Base-by-base conservation (phyloP, 2,329 filamentous ascomycete species). In the Monosporascus cannonballus region DNA sequence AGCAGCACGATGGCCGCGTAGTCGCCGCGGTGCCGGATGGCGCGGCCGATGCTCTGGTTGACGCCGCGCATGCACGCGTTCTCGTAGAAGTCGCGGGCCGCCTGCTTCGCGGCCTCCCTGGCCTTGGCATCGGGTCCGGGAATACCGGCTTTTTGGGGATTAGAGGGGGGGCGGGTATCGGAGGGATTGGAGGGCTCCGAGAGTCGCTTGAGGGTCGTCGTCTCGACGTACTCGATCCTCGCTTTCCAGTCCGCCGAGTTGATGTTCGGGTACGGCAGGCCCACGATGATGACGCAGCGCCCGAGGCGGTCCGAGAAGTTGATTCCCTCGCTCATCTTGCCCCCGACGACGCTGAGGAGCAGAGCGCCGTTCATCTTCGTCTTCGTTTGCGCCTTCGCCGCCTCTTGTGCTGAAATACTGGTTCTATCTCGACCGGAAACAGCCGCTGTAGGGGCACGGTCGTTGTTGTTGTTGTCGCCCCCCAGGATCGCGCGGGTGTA, bases 21-120 rank as follows among this genome's bases (percentile, higher is more conserved):
- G 71, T 99, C 94, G 24, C 81, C 83, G 51, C 80, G 81, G 67
- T 99, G 94, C 47, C 94, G 78, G 62, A 99, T 96, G 1, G 91
- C 94, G 54, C 94, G 78, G 1, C 94, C 94, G 60, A 99, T 92
- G 65, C 90, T 94, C 74, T 99, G 94, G 68, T 99, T 99, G 4
- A 99, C 94, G 4, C 92, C 90, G 39, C 94, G 80, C 92, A 99
- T 96, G 68, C 92, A 96, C 0, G 90, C 84, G 66, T 97, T 97
- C 68, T 96, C 91, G 66, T 95, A 96, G 65, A 90, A 96, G 55
- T 93, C 89, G 50, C 86, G 76, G 2, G 87, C 85, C 4, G 85
- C 73, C 59, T 80, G 76, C 61, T 82, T 84, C 0, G 74, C 75
- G 38, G 51, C 49, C 18, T 53, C 62, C 51, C 11, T 30, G 27